phyloP scores from a whole-genome alignment of 2,329 filamentous ascomycete genomes.

The Westerdykella sp. region DNA sequence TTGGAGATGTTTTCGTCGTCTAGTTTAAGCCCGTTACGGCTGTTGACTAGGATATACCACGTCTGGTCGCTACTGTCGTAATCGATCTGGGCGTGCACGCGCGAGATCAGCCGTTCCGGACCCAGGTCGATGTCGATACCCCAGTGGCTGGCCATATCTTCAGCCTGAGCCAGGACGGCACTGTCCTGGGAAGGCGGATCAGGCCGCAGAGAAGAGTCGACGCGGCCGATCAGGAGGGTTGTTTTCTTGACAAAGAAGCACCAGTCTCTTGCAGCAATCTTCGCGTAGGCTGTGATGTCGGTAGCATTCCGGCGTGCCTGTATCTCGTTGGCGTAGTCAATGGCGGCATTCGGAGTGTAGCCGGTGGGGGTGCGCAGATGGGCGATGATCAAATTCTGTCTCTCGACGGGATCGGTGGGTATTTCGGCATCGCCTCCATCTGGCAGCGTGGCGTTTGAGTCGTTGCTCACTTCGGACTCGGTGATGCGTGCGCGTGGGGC shows the following conservation, averaged over 20 bases:
- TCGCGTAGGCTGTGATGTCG: constrained; percentile 62
- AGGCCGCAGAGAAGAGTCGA: constrained; percentile 26
- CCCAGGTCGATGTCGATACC: constrained; percentile 76
- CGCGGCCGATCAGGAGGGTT: constrained; percentile 68
- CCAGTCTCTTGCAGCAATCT: constrained; percentile 76
- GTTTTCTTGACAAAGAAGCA: constrained; percentile 75
- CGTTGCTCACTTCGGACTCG: constrained; percentile 38
- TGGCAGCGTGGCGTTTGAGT: constrained; percentile 35
- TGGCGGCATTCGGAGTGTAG: constrained; percentile 50
- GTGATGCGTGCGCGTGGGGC: constrained; percentile 27
- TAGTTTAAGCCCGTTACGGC: constrained; percentile 83
- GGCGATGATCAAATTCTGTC: constrained; percentile 34
- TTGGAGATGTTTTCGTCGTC: constrained; percentile 67
- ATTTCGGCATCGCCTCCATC: constrained; percentile 28
- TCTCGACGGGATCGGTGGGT: constrained; percentile 27
- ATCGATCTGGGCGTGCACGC: constrained; percentile 45
- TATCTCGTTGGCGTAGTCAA: constrained; percentile 51
- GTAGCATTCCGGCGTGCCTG: constrained; percentile 40
- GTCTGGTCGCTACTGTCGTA: constrained; percentile 45
- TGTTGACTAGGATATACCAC: constrained; percentile 84
- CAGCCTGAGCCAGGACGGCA: constrained; percentile 19
- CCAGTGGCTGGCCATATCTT: constrained; percentile 32
- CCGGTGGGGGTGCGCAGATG: constrained; percentile 39
- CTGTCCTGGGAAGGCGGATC: constrained; percentile 24
- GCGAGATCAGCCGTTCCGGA: constrained; percentile 46